phyloP scores from a whole-genome alignment of 2,329 filamentous ascomycete genomes.

The Drechslerella coelobrocha region DNA sequence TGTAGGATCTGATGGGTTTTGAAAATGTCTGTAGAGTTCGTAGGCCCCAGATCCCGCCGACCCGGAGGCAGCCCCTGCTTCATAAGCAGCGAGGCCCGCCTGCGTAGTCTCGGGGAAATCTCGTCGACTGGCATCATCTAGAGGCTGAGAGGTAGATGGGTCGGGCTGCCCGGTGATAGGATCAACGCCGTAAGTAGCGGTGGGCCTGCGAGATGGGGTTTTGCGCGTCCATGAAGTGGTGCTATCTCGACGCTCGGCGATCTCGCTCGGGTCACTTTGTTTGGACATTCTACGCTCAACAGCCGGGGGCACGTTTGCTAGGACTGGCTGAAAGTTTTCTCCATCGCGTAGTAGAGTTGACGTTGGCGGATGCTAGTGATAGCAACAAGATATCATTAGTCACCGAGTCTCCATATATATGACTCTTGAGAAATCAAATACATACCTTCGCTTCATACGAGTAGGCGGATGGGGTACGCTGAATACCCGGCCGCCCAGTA shows the following conservation, averaged over 20 bases:
- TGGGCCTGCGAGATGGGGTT: conserved; percentile 53
- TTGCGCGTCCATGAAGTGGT: conserved; percentile 44
- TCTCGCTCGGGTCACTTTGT: conserved; percentile 15
- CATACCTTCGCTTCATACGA: conserved; percentile 53
- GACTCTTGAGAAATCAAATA: not conserved
- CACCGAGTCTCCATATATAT: not conserved
- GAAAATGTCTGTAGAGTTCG: conserved; percentile 35
- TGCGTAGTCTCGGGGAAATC: conserved; percentile 12
- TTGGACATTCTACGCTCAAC: conserved; percentile 52
- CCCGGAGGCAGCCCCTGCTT: conserved; percentile 49
- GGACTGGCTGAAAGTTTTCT: conserved; percentile 53
- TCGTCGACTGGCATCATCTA: conserved; percentile 7
- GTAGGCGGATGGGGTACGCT: conserved; percentile 56
- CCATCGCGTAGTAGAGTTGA: conserved; percentile 51
- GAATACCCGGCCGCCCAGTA: conserved; percentile 36
- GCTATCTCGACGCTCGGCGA: conserved; percentile 28
- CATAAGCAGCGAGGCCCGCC: conserved; percentile 34
- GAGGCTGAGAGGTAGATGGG: conserved; percentile 18
- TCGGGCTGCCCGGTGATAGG: conserved; percentile 52
- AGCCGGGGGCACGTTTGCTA: conserved; percentile 51
- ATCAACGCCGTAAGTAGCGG: conserved; percentile 53
- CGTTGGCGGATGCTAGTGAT: conserved; percentile 52
- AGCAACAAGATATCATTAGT: not conserved
- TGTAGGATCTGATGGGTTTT: conserved; percentile 33
- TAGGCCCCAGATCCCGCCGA: conserved; percentile 46